Base-by-base conservation (phyloP, 805 yeast species). In the Metschnikowia colocasiae region DNA sequence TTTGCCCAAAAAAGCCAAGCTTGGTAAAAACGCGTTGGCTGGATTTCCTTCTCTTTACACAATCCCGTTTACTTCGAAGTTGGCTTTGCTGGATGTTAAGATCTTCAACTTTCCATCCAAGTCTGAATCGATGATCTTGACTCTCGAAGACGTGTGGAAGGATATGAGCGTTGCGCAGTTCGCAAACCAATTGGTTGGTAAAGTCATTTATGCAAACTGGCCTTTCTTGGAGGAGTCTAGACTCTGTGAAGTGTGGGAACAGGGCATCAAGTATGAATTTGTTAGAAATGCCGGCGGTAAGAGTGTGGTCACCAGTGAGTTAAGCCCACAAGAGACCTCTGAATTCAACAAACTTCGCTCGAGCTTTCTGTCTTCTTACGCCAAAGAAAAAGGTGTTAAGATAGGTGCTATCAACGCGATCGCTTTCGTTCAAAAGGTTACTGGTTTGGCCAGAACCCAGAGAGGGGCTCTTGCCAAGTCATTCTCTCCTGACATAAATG, bases 21-120 rank as follows among this genome's bases (percentile, higher is more conserved):
- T 76, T 1, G 97, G 98, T 34, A 69, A 68, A n/a, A 76, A 83
- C 2, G 71, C 86, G 47, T 67, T 86, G 46, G 95, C 96, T 8
- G 97, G 98, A 1, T 94, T 94, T 76, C 98, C 99, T 43, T 74
- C 92, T 12, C 74, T 94, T 59, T 67, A 79, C 40, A 81, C 95
- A 0, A 65, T 94, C 38, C 84, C 89, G 6, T 84, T 82, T 59
- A 62, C 70, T 0, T 64, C 73, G 3, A 71, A 76, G 41, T 64
- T 91, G 53, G 76, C 74, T 37, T 70, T 74, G 51, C 84, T 82
- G 49, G 86, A 83, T 51, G 82, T 89, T 10, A 68, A 76, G 48
- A 85, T 94, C 2, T 94, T 94, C 69, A 89, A 90, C 59, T 85
- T 80, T 59, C 94, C 96, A 2, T 81, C 96, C 1, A 79, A 83